Evolutionary conservation across 177 flowering plant species (phyloP).

Genomic region (Vitis hybrid): DNA sequence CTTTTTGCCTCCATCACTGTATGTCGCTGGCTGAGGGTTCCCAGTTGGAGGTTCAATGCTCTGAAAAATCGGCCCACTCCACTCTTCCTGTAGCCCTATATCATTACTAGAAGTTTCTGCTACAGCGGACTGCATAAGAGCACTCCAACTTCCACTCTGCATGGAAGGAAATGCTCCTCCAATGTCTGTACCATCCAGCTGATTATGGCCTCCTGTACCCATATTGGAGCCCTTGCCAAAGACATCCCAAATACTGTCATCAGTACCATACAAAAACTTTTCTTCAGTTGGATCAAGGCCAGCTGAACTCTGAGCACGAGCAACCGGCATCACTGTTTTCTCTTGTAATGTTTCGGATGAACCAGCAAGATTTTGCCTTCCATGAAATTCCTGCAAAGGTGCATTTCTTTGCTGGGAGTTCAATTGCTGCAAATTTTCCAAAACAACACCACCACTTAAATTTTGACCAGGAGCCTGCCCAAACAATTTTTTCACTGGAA

Average conservation of each 20-base stretch:
- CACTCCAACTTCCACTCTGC: conserved; percentile 80
- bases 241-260: conserved; percentile 59
- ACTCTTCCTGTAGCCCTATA: conserved; percentile 46
- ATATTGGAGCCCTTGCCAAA: conserved; percentile 38
- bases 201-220: conserved; percentile 21
- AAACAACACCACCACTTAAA: conserved; percentile 24
- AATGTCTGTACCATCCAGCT: conserved; percentile 31
- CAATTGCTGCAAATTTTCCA: conserved; percentile 30
- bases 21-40: conserved; percentile 20
- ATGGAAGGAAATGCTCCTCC: conserved; percentile 35
- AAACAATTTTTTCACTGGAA: conserved; percentile 33
- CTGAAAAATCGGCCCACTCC: conserved; percentile 37
- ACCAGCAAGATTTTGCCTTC: conserved; percentile 32
- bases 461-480: conserved; percentile 30
- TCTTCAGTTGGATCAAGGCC: conserved; percentile 67
- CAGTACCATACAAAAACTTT: conserved; percentile 58
- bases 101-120: conserved; percentile 60
- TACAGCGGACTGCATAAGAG: conserved; percentile 78
- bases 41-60: conserved; percentile 23
- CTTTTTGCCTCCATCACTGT: conserved; percentile 27
- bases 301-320: conserved; percentile 36
- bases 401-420: conserved; percentile 28
- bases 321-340: conserved; percentile 21
- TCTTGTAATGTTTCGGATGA: conserved; percentile 31
- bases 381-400: conserved; percentile 24